These are phyloP conservation scores for Coffea eugenioides DNA, from an alignment of 257 asterid species.

Conservation along the genomic window DNA sequence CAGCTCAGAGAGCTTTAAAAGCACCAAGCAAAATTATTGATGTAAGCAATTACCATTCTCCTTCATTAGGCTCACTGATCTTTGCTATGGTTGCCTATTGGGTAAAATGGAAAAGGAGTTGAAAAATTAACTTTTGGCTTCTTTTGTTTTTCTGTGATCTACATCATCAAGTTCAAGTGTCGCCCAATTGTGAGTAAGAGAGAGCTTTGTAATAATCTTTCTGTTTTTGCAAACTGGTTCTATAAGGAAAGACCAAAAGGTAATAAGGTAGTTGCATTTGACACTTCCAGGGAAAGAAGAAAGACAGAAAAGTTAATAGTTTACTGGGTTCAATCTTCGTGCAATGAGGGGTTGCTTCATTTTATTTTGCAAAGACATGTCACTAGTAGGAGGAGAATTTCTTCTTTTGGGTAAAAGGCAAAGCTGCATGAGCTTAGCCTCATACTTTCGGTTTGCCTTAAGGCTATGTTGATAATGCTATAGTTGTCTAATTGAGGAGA, in stretches of 20 bases:
- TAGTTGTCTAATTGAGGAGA: background rate
- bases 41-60: slow-evolving; percentile 35
- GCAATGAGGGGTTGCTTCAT: background rate
- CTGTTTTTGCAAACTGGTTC: background rate
- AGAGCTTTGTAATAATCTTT: background rate
- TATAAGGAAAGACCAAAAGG: background rate
- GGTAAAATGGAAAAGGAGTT: background rate
- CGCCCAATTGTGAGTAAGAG: background rate
- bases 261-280: background rate
- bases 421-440: background rate
- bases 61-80: background rate
- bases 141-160: background rate
- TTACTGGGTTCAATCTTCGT: background rate
- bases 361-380: background rate
- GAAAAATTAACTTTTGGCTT: background rate
- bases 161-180: background rate
- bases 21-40: slow-evolving; percentile 81
- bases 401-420: background rate
- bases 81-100: background rate
- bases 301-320: background rate
- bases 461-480: background rate
- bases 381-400: too few relatives aligned
- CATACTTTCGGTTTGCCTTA: background rate
- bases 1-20: slow-evolving; percentile 68
- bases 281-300: background rate